phyloP scores from a whole-genome alignment of 192 early-diverging fungal species.

The Mortierella antarctica region DNA sequence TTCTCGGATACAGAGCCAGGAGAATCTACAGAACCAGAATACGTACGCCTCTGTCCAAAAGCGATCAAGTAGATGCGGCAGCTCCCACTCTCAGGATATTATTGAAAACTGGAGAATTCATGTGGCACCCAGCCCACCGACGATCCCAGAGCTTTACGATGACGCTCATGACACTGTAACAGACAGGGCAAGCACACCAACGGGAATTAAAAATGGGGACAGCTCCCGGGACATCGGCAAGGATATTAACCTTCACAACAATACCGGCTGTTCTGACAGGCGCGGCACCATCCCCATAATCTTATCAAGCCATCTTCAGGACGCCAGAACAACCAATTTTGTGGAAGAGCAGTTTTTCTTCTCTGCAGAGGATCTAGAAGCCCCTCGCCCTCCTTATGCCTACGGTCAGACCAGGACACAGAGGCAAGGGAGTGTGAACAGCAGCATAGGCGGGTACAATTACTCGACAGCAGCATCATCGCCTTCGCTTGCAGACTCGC shows the following conservation, averaged over 20 bases:
- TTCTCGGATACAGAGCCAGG: neutral
- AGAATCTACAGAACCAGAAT: neutral
- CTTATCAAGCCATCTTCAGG: conserved; percentile 25
- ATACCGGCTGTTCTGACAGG: neutral
- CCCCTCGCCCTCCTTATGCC: conserved; percentile 37
- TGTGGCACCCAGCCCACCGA: conserved; percentile 36
- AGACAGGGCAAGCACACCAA: neutral
- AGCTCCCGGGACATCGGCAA: neutral
- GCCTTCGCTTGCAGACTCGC: conserved; percentile 44
- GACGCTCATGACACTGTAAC: neutral
- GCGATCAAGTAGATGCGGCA: conserved; percentile 15
- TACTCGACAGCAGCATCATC: conserved; percentile 42
- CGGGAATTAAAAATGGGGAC: neutral
- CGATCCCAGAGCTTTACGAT: conserved; percentile 11
- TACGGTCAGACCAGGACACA: conserved; percentile 33
- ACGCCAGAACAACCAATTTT: neutral
- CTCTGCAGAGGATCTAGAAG: conserved; percentile 15
- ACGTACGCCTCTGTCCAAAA: neutral
- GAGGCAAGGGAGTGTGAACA: conserved; percentile 44
- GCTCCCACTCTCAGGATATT: conserved; percentile 31
- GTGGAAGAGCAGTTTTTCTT: neutral
- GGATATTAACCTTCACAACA: neutral
- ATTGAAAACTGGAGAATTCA: conserved; percentile 49
- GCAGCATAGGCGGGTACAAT: conserved; percentile 41
- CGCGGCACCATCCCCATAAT: conserved; percentile 38